Percentiles rank a stretch among this genome's conserved stretches.
phyloP scores from a whole-genome alignment of 1,284 basidiomycete species.

The Xanthoconium separans region DNA sequence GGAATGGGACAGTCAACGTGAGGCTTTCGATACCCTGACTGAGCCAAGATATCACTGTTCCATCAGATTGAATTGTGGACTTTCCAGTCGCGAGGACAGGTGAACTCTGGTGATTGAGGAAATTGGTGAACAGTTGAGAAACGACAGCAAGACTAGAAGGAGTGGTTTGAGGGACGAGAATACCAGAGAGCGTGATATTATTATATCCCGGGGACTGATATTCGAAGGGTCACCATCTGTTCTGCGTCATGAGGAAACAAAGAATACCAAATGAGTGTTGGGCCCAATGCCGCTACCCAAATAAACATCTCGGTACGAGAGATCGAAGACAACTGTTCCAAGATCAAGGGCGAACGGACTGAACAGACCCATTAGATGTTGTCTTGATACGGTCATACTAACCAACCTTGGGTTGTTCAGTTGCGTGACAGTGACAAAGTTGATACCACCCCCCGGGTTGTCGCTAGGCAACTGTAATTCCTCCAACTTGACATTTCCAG shows the following conservation, averaged over 20 bases:
- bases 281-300: constrained; percentile 59
- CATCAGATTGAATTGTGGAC: constrained; percentile 57
- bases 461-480: constrained; percentile 76
- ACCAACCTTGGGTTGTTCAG: constrained; percentile 63
- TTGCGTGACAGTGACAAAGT: constrained; percentile 59
- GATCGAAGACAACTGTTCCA: constrained; percentile 66
- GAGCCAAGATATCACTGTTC: constrained; percentile 65
- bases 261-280: constrained; percentile 49
- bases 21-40: constrained; percentile 60
- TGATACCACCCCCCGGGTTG: constrained; percentile 66
- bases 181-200: constrained; percentile 61
- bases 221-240: not conserved
- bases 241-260: not conserved
- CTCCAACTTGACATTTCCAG: constrained; percentile 53
- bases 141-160: constrained; percentile 50
- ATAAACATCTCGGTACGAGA: constrained; percentile 59
- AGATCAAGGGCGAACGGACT: constrained; percentile 72
- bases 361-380: constrained; percentile 1
- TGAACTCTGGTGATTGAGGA: constrained; percentile 65
- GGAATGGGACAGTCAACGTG: constrained; percentile 61
- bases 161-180: constrained; percentile 55
- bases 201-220: constrained; percentile 54
- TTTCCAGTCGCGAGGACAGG: constrained; percentile 60
- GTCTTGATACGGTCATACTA: not conserved
- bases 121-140: constrained; percentile 70